A percentile compares a stretch with the other conserved stretches of the same genome.
phyloP scores from a whole-genome alignment of 2,329 filamentous ascomycete genomes.

The Beauveria sp. region DNA sequence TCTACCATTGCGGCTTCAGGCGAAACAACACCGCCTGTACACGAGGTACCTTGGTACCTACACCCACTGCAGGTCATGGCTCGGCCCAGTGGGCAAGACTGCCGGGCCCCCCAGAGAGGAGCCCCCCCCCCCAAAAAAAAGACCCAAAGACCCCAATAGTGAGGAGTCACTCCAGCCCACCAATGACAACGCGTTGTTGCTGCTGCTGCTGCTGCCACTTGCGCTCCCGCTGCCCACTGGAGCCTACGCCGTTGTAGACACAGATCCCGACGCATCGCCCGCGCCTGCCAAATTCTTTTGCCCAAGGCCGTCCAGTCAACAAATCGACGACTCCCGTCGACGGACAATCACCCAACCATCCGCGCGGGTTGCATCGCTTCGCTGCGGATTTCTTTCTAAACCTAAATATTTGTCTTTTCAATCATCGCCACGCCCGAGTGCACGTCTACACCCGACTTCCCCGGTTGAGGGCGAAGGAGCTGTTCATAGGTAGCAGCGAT shows the following conservation, averaged over 20 bases:
- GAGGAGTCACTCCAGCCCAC: slow-evolving; percentile 13
- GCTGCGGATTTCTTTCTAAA: not conserved
- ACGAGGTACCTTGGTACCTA: too few species aligned
- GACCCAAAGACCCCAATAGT: not conserved
- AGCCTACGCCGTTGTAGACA: not conserved
- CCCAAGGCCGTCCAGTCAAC: slow-evolving; percentile 10
- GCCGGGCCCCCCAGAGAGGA: not conserved
- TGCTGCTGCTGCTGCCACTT: slow-evolving; percentile 14
- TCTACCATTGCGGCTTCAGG: not conserved
- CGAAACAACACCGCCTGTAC: not conserved
- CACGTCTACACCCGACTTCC: slow-evolving; percentile 1
- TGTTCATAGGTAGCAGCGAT: slow-evolving; percentile 47
- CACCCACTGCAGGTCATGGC: not conserved
- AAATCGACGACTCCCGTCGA: slow-evolving; percentile 2
- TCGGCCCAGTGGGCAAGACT: not conserved
- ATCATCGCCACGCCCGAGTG: not conserved
- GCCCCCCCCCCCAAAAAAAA: too few species aligned
- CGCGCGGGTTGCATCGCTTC: slow-evolving; percentile 3
- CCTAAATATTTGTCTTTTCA: not conserved
- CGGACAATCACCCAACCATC: not conserved
- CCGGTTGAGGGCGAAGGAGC: slow-evolving; percentile 44
- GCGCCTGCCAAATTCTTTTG: slow-evolving; percentile 14
- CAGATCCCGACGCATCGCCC: slow-evolving; percentile 9
- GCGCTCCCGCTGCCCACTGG: not conserved
- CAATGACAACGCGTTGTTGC: slow-evolving; percentile 17